These are phyloP conservation scores for Aspergillus bombycis DNA, from an alignment of 2,329 filamentous ascomycete genomes.

Conservation along the genomic window DNA sequence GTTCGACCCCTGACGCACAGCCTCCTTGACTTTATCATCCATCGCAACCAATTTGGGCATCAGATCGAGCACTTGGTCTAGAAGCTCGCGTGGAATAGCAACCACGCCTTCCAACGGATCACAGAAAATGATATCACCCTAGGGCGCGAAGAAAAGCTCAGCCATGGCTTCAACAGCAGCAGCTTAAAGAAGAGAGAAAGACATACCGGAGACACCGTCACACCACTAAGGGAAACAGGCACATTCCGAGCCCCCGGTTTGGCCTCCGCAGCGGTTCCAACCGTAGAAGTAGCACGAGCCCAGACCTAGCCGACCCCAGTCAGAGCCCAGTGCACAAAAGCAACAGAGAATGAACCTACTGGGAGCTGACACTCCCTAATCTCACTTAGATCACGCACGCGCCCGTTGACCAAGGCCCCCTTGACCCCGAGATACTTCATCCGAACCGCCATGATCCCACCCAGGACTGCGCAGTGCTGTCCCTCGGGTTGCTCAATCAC, in stretches of 20 bases:
- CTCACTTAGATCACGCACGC: conserved; percentile 68
- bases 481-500: conserved; percentile 67
- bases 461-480: conserved; percentile 71
- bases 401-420: conserved; percentile 68
- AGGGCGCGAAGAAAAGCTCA: not conserved
- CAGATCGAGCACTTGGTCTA: conserved; percentile 64
- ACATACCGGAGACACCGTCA: conserved; percentile 47
- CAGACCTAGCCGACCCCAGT: conserved; percentile 41
- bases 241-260: conserved; percentile 46
- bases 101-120: conserved; percentile 73
- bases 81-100: conserved; percentile 63
- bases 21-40: conserved; percentile 65
- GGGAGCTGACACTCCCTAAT: conserved; percentile 59
- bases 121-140: conserved; percentile 70
- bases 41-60: conserved; percentile 57
- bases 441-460: conserved; percentile 74
- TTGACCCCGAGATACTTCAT: conserved; percentile 65
- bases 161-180: too few relatives aligned
- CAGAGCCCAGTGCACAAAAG: not conserved
- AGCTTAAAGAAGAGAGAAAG: not conserved
- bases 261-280: conserved; percentile 50
- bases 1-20: conserved; percentile 64
- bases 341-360: conserved; percentile 45
- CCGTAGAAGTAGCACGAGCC: conserved; percentile 47
- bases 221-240: conserved; percentile 42